These are phyloP conservation scores for Mortierella sp. DNA, from an alignment of 371 early-diverging fungal genomes.

Conservation along the genomic window DNA sequence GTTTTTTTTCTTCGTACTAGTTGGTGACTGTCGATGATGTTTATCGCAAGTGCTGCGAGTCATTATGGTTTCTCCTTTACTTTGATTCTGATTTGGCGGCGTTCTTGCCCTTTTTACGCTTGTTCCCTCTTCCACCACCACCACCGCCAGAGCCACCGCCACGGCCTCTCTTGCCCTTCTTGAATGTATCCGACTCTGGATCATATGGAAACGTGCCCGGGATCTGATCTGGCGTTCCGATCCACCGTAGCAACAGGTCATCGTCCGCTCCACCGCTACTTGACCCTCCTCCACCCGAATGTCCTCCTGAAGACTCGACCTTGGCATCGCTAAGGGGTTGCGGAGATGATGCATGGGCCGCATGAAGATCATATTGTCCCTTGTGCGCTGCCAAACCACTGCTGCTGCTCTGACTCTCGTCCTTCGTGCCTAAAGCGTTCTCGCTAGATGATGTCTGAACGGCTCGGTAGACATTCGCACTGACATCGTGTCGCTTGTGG, in stretches of 20 bases:
- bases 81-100: conserved; percentile 4
- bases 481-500: conserved; percentile 46
- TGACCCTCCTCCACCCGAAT: conserved; percentile 5
- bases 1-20: neutral
- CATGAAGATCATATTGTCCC: conserved; percentile 49
- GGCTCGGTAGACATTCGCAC: conserved; percentile 46
- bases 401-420: neutral
- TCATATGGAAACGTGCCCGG: conserved; percentile 56
- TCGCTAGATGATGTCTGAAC: neutral
- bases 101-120: neutral
- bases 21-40: neutral
- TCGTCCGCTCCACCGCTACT: conserved; percentile 23
- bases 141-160: neutral
- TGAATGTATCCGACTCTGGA: neutral
- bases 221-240: conserved; percentile 53
- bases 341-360: conserved; percentile 47
- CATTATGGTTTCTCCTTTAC: too few relatives aligned
- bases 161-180: neutral
- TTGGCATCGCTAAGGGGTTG: conserved; percentile 21
- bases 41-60: neutral
- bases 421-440: neutral
- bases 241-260: conserved; percentile 43
- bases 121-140: conserved; percentile 7
- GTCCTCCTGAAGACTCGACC: neutral
- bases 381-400: neutral